A percentile compares a stretch with the other conserved stretches of the same genome.
phyloP scores from a whole-genome alignment of 345 rosid genomes.

The Bretschneidera sinensis region DNA sequence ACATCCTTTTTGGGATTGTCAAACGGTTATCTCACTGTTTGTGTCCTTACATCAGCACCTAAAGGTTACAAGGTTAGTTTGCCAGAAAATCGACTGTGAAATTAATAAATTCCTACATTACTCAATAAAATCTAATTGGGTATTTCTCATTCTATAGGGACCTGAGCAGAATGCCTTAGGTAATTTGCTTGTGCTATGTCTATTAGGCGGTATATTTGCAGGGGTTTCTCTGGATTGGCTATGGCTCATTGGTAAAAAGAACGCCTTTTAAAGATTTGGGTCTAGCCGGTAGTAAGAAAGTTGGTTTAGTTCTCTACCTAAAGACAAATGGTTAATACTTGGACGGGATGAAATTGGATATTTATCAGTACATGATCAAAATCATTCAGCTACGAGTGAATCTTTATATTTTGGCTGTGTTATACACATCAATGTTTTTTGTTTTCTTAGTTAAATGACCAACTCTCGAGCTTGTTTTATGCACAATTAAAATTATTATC shows the following conservation, averaged over 20 bases:
- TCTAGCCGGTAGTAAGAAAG: neutral
- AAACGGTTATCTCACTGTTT: constrained; percentile 79
- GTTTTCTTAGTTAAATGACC: no score
- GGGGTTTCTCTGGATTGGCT: constrained; percentile 80
- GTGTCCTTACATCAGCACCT: constrained; percentile 77
- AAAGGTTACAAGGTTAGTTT: constrained; percentile 76
- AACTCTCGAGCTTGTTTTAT: no score
- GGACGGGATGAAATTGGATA: no score
- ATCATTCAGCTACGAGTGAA: no score
- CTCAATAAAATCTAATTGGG: neutral
- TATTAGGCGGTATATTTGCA: constrained; percentile 58
- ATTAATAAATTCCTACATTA: no score
- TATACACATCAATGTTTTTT: no score
- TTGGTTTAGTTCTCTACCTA: neutral
- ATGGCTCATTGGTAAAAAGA: constrained; percentile 68
- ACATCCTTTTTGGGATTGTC: constrained; percentile 63
- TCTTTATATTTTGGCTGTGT: no score
- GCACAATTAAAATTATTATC: no score
- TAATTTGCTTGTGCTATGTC: constrained; percentile 61
- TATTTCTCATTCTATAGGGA: constrained; percentile 42
- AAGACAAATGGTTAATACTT: no score
- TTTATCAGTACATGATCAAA: no score
- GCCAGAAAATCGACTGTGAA: neutral
- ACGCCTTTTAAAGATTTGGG: constrained; percentile 30
- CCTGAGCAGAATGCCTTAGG: constrained; percentile 95